Evolutionary conservation across 768 basidiomycete genomes (phyloP).

Genomic region (Termitomyces sp.): DNA sequence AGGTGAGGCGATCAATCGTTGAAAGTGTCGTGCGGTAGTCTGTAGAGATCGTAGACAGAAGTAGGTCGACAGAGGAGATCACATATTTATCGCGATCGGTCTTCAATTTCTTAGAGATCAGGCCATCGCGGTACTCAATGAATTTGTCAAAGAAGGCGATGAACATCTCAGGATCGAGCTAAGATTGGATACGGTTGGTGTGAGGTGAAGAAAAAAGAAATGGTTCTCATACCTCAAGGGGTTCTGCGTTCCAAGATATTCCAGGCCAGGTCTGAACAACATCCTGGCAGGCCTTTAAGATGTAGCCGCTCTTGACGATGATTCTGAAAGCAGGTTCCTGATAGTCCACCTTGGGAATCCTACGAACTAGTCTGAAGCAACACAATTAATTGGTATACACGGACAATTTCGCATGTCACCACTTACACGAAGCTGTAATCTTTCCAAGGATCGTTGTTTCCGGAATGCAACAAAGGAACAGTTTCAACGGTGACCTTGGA

Average conservation of each 20-base stretch:
- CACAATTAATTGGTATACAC: too few species aligned
- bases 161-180: conserved; percentile 58
- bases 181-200: not conserved
- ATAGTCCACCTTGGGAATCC: conserved; percentile 36
- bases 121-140: conserved; percentile 35
- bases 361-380: conserved; percentile 45
- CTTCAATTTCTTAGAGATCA: conserved; percentile 32
- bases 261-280: conserved; percentile 57
- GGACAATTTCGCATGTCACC: too few species aligned
- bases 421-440: conserved; percentile 52
- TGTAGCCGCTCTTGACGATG: conserved; percentile 55
- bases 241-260: conserved; percentile 58
- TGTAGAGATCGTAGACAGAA: conserved; percentile 44
- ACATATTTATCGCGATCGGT: conserved; percentile 39
- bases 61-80: conserved; percentile 43
- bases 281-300: conserved; percentile 54
- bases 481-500: conserved; percentile 50
- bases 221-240: conserved; percentile 41
- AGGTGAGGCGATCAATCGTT: conserved; percentile 42
- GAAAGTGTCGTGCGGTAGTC: conserved; percentile 49
- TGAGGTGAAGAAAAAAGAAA: not conserved
- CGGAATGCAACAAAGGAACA: conserved; percentile 33
- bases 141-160: conserved; percentile 50
- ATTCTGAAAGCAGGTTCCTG: conserved; percentile 45
- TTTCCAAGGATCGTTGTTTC: conserved; percentile 52